These are phyloP conservation scores for Pistacia integerrima DNA, from an alignment of 345 rosid genomes.

Conservation along the genomic window DNA sequence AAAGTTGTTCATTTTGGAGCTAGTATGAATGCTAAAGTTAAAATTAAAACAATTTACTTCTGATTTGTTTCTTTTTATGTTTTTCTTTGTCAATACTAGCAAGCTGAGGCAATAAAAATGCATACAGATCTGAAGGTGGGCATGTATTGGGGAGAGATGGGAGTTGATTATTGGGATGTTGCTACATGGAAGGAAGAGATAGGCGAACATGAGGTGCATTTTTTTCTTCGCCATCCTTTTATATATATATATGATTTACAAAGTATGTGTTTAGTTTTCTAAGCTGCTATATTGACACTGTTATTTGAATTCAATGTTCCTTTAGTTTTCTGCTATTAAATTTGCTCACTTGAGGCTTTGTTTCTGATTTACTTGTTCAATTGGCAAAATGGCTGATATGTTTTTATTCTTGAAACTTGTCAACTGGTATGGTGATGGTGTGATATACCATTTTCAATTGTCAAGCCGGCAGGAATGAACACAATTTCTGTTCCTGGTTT, in stretches of 20 bases:
- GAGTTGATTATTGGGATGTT: slow-evolving; percentile 71
- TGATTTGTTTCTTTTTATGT: slow-evolving; percentile 6
- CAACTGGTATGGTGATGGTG: background rate
- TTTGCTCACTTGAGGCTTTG: background rate
- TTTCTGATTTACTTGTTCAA: background rate
- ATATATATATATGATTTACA: background rate
- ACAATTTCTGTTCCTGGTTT: background rate
- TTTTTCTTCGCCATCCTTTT: background rate
- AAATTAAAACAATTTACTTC: background rate
- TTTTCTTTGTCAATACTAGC: slow-evolving; percentile 42
- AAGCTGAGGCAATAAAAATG: slow-evolving; percentile 69
- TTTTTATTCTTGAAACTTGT: too few species aligned
- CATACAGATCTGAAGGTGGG: slow-evolving; percentile 79
- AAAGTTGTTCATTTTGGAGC: background rate
- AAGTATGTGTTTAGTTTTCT: background rate
- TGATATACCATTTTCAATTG: background rate
- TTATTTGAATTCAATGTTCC: background rate
- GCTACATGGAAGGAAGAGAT: slow-evolving; percentile 59
- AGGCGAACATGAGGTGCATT: slow-evolving; percentile 60
- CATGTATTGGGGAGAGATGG: slow-evolving; percentile 82
- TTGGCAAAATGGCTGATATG: background rate
- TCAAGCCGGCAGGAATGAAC: background rate
- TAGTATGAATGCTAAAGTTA: background rate
- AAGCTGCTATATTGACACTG: background rate
- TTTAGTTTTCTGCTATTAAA: background rate